Evolutionary conservation across 768 basidiomycete species (phyloP).

Genomic region (Collybia nuda): DNA sequence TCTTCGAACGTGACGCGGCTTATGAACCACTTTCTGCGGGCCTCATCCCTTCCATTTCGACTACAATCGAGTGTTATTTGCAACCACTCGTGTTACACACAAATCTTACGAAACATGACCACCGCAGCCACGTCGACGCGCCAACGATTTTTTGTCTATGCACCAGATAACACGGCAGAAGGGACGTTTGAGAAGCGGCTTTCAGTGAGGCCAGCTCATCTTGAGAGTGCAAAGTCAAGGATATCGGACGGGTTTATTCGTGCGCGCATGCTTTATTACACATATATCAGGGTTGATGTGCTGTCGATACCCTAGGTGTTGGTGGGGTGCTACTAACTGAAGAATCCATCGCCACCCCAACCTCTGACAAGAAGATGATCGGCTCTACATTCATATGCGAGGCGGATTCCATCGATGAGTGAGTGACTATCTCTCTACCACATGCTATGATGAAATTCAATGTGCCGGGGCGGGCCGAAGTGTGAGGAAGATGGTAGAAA

Average conservation of each 20-base stretch:
- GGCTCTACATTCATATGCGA: slow-evolving; percentile 60
- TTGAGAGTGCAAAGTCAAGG: slow-evolving; percentile 40
- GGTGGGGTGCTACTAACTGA: slow-evolving; percentile 61
- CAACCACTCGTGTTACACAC: background rate
- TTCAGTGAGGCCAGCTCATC: slow-evolving; percentile 52
- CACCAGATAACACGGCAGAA: slow-evolving; percentile 63
- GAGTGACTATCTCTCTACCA: slow-evolving; percentile 6
- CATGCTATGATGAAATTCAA: background rate
- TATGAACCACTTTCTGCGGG: background rate
- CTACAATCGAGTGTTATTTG: background rate
- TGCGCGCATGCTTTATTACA: slow-evolving; percentile 26
- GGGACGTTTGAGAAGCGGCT: slow-evolving; percentile 58
- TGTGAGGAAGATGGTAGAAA: slow-evolving; percentile 37
- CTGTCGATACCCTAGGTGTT: slow-evolving; percentile 35
- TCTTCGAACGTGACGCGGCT: background rate
- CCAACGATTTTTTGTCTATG: slow-evolving; percentile 55
- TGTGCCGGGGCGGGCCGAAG: slow-evolving; percentile 19
- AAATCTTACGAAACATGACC: background rate
- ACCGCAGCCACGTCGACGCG: slow-evolving; percentile 4
- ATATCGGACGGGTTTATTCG: slow-evolving; percentile 49
- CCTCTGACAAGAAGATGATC: slow-evolving; percentile 52
- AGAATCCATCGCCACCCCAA: slow-evolving; percentile 48
- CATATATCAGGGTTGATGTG: background rate
- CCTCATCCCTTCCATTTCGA: background rate
- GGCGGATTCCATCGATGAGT: slow-evolving; percentile 52